Evolutionary conservation across 345 rosid genomes (phyloP), one percentile per base, ranked within the genome.

Genomic region (Bruguiera sexangula): DNA sequence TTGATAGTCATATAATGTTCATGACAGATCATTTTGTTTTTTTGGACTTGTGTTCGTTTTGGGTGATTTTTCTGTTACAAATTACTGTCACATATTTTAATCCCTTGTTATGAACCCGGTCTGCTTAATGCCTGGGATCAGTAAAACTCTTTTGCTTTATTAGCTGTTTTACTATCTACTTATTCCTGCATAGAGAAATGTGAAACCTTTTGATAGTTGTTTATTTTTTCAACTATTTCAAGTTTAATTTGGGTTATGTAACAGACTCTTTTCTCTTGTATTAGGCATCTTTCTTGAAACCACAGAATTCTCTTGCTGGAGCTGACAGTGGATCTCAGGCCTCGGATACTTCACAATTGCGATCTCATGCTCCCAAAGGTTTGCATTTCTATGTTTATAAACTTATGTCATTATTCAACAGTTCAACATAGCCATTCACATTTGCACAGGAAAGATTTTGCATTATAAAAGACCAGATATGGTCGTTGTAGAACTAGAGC

Each of bases 301-400:
- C 83, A 50, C 90, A 83, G 75, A 90, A 82, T 27, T 77, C 88
- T 71, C 73, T 80, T 75, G 84, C 73, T 60, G 71, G 78, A 78
- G 81, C 85, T 68, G 91, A 88, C 68, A 78, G 78, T 72, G 87
- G 76, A 73, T 78, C 87, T 9, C 79, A 81, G 63, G 76, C 85
- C 73, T 84, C 93, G 39, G 74, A 30, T 75, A 53, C 77, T 64
- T 78, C 93, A 20, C 79, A 81, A 69, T 72, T 77, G 70, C 84
- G 74, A 82, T 86, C 91, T 73, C 75, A 83, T 70, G 86, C 85
- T 67, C 80, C 85, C 8, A 85, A 83, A 87, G 94, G 98, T 88
- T 80, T 69, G 69, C 51, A 59, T 57, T 56, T 56, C 60, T 18
- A 21, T 8, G 15, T 24, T 56, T 24, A 2, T 55, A 21, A 21